Evolutionary conservation across 2,329 filamentous ascomycete genomes (phyloP), one percentile per base, ranked within the genome.

Genomic region (Claviceps africana): DNA sequence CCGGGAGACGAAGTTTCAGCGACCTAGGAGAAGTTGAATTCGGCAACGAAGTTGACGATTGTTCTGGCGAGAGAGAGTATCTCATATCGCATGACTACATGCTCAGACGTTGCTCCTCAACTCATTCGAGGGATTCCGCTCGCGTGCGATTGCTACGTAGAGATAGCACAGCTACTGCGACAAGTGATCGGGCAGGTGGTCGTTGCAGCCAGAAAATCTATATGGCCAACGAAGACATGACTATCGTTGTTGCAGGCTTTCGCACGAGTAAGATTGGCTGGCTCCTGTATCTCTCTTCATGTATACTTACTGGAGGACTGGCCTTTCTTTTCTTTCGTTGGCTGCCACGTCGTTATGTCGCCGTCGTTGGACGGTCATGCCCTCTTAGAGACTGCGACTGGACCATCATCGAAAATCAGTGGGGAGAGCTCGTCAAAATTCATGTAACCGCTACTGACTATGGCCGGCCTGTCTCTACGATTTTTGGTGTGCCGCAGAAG

Each of bases 321-420:
- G 88, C 79, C 4, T 98, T 87, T 70, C 78, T 98, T 15, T 61
- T 97, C 5, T 78, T 97, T 53, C 79, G 89, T 56, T 98, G 93
- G 93, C 67, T 97, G 51, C 94, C 93, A 5, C 79, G 82, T 54
- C 95, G 88, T 88, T 82, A 87, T 60, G 83, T 97, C 48, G 77
- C 76, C 48, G 65, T 97, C 43, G 74, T 87, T 42, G 93, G 93
- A 30, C 77, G 72, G 51, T 71, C 82, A 5, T 79, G 79, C 17
- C 74, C 86, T 2, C 72, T 98, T 31, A 76, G 77, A 51, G 79
- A 86, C 51, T 93, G 88, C 61, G 77, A 86, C 54, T 98, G 94
- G 93, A 84, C 95, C 44, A 90, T 95, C 30, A 79, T 97, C 57
- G 93, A 96, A 77, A 96, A 98, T 62, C 89, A 97, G 76, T 97